Conservation (phyloP, 2,329 filamentous ascomycete species). For the Penicillium sp. region DNA sequence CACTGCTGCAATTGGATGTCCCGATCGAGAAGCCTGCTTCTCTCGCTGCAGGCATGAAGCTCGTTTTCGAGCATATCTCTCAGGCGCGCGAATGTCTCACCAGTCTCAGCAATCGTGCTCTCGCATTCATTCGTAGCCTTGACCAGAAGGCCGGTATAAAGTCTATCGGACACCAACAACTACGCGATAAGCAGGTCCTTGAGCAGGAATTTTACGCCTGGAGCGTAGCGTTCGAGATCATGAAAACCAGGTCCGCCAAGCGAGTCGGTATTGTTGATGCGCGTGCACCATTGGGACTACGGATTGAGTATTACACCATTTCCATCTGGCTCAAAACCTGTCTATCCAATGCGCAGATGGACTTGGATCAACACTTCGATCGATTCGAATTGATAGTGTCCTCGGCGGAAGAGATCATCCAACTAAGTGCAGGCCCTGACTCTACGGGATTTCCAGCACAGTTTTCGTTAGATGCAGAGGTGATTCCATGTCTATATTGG, state of each 20-base stretch:
- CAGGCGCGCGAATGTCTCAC: constrained; percentile 14
- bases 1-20: constrained; percentile 2
- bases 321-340: constrained; percentile 9
- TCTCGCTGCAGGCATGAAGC: not conserved
- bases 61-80: constrained; percentile 7
- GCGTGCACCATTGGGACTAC: constrained; percentile 12
- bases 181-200: constrained; percentile 2
- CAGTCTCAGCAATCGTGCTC: constrained; percentile 9
- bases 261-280: constrained; percentile 4
- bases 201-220: constrained; percentile 6
- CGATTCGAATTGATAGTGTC: constrained; percentile 10
- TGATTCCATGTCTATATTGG: constrained; percentile 32
- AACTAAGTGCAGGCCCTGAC: constrained; percentile 1
- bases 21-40: constrained; percentile 1
- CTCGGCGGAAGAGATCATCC: constrained; percentile 9
- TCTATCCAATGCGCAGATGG: constrained; percentile 4
- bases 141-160: constrained; percentile 7
- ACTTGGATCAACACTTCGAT: constrained; percentile 8
- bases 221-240: constrained; percentile 8
- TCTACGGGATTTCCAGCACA: not conserved
- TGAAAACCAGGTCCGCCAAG: constrained; percentile 5
- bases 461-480: constrained; percentile 26
- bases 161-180: not conserved
- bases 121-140: constrained; percentile 8
- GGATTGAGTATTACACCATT: constrained; percentile 12